Evolutionary conservation across 768 basidiomycete genomes (phyloP), one percentile per base, ranked within the genome.

Genomic region (Suillus sp.): DNA sequence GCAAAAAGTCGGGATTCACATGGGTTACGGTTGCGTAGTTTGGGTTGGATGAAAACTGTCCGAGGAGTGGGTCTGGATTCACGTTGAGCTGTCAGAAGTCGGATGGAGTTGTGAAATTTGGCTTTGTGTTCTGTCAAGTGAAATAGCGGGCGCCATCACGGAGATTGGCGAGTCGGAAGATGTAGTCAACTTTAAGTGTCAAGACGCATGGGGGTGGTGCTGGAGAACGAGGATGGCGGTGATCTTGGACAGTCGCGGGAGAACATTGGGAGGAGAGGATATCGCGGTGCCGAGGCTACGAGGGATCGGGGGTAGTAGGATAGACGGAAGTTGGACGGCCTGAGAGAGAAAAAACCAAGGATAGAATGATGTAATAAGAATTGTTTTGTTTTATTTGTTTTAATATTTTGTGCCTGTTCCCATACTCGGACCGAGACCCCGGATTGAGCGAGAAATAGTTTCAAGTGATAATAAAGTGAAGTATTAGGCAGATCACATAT

Each of bases 361-460:
- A 55, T 55, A 55, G 34, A 55, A 54, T 56, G 54, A 57, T 25
- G 56, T 57, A 57, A 57, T 57, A 57, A 16, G 25, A 57, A 57
- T 27, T 38, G 16, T 57, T 56, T 56, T 25, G 8, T 11, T 5
- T 5, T 56, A 55, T 55, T 55, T 55, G 54, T 18, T 35, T 22
- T 50, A 50, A 27, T n/a, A 16, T 2, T 16, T 37, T 38, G 51
- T 53, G 6, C 51, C 51, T 53, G 51, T 74, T 73, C 67, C 72
- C 72, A 70, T 72, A 72, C 67, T 50, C 73, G 73, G 73, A 68
- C 73, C 73, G 74, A 74, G 57, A 68, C 72, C 74, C 69, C 74
- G 72, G 74, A 59, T 20, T 45, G 43, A 48, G 22, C 22, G 47
- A 48, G 47, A 48, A 35, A 27, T 35, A 48, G 45, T 27, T 9